These are phyloP conservation scores for Aspergillus spinulosporus DNA, from an alignment of 2,329 filamentous ascomycete species.

Conservation along the genomic window DNA sequence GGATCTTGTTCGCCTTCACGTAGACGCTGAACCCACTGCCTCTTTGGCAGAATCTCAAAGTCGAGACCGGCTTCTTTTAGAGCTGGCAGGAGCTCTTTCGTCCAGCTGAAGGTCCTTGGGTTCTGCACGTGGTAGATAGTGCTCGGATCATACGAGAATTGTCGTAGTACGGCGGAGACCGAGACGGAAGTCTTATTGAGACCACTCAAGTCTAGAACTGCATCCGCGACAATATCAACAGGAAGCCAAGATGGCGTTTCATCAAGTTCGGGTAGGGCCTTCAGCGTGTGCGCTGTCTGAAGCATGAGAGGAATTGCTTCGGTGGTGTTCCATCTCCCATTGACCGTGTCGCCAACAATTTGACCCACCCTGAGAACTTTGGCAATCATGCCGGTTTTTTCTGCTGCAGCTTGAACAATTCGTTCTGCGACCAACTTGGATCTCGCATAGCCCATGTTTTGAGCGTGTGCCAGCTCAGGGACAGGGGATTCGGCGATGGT, in stretches of 20 bases:
- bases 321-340: constrained; percentile 19
- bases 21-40: constrained; percentile 37
- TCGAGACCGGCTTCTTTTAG: constrained; percentile 31
- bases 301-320: constrained; percentile 55
- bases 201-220: constrained; percentile 11
- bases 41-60: constrained; percentile 35
- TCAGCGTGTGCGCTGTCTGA: constrained; percentile 38
- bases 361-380: constrained; percentile 35
- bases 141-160: neutral
- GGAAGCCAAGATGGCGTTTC: constrained; percentile 20
- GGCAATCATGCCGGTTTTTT: constrained; percentile 26
- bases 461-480: constrained; percentile 37
- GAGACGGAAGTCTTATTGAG: neutral
- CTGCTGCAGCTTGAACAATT: constrained; percentile 34
- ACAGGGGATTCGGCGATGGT: constrained; percentile 41
- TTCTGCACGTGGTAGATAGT: constrained; percentile 19
- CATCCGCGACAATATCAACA: constrained; percentile 14
- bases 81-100: constrained; percentile 35
- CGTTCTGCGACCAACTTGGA: constrained; percentile 44
- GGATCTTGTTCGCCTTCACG: constrained; percentile 51
- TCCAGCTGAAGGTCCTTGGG: constrained; percentile 35
- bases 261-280: constrained; percentile 14
- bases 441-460: constrained; percentile 47
- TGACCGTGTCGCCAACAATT: constrained; percentile 32
- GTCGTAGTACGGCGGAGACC: neutral